Base-by-base conservation (phyloP, 139 green algal genomes). In the Chlorella sp. region DNA sequence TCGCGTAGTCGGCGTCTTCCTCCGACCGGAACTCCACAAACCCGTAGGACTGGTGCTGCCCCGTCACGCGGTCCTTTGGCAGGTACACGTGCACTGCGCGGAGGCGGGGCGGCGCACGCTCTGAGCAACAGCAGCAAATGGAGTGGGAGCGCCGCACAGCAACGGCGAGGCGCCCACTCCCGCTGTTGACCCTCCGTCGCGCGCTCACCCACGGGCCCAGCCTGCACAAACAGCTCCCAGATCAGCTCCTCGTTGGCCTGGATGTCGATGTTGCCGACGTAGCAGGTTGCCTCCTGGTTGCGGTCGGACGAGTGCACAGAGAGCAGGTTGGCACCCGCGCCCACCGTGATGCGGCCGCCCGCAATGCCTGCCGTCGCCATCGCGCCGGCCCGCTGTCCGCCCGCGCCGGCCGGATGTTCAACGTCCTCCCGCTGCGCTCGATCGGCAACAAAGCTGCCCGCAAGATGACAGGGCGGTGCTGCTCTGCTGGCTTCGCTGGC, bases 161-260 rank as follows among this genome's bases (percentile, higher is more conserved):
- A n/a, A n/a, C n/a, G n/a, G n/a, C n/a, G n/a, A n/a, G n/a, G n/a
- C n/a, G 29, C 21, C 23, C 27, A 9, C n/a, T n/a, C n/a, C n/a
- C n/a, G n/a, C n/a, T n/a, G n/a, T n/a, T n/a, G n/a, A n/a, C n/a
- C n/a, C n/a, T n/a, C n/a, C n/a, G n/a, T n/a, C n/a, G n/a, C n/a
- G n/a, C 35, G 64, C 93, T 76, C 40, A 96, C 93, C 90, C 17
- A 99, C 92, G 17, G 96, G 95, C 5, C 96, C 96, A 21, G 84
- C 91, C 78, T 99, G 96, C n/a, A 94, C 88, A 73, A 97, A 98
- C 7, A 99, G 86, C 87, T 99, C 96, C 96, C 96, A 99, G 0
- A 99, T 75, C 0, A 99, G 74, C 84, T 98, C 95, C 79, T 99
- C 96, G 11, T 91, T 90, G n/a, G 95, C 86, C 90, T 97, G 87